Percentiles rank a stretch among this genome's conserved stretches.
phyloP scores from a whole-genome alignment of 257 asterid species.

The Scutellaria baicalensis region DNA sequence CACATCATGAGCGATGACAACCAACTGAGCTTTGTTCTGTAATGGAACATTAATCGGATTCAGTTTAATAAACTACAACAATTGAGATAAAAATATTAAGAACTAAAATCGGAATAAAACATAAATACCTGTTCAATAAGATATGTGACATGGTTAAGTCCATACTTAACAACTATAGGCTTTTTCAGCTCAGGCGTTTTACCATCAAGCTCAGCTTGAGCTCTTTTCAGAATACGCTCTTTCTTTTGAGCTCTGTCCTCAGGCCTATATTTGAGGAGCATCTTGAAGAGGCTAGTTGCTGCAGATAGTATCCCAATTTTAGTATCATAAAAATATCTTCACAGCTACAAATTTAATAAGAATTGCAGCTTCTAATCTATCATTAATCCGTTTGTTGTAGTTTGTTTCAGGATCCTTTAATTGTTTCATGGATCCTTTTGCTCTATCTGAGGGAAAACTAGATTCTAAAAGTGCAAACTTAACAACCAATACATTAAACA shows the following conservation, averaged over 20 bases:
- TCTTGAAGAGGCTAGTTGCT: slow-evolving; percentile 50
- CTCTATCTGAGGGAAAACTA: too few species aligned
- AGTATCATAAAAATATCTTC: not conserved
- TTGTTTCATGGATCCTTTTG: too few species aligned
- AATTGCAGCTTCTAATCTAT: too few species aligned
- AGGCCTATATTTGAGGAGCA: slow-evolving; percentile 53
- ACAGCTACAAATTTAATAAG: not conserved
- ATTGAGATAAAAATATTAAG: not conserved
- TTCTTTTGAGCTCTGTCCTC: slow-evolving; percentile 57
- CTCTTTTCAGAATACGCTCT: slow-evolving; percentile 48
- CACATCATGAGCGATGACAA: slow-evolving; percentile 58
- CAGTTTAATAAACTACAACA: not conserved
- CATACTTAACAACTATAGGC: slow-evolving; percentile 55
- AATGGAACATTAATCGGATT: not conserved
- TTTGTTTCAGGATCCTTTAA: too few species aligned
- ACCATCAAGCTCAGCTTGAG: slow-evolving; percentile 56
- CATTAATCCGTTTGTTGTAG: too few species aligned
- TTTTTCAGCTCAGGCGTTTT: slow-evolving; percentile 40
- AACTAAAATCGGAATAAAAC: too few species aligned
- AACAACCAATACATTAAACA: too few species aligned
- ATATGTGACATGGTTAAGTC: slow-evolving; percentile 55
- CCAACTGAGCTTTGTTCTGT: slow-evolving; percentile 60
- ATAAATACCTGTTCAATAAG: slow-evolving; percentile 45
- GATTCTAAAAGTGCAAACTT: too few species aligned
- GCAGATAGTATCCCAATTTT: not conserved